Percentiles rank a stretch among this genome's conserved stretches.
Evolutionary conservation across 805 yeast genomes (phyloP).

Genomic region (Scheffersomyces coipomensis): DNA sequence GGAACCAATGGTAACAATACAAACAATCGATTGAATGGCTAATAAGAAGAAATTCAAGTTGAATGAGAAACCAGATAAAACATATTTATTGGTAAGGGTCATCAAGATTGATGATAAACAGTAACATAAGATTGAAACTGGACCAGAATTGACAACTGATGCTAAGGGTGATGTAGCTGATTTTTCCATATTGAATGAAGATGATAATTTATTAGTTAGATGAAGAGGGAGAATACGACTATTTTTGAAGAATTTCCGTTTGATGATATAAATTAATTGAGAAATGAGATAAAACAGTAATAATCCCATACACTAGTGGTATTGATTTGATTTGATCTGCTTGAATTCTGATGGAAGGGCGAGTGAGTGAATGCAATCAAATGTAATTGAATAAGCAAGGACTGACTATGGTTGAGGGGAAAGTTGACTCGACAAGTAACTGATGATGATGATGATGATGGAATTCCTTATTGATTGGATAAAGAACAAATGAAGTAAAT

Average conservation of each 20-base stretch:
- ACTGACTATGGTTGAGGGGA: no score
- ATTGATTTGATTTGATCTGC: no score
- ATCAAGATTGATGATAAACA: slow-evolving; percentile 92
- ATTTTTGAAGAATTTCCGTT: slow-evolving; percentile 15
- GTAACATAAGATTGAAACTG: slow-evolving; percentile 74
- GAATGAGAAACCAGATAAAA: slow-evolving; percentile 69
- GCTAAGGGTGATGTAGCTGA: slow-evolving; percentile 19
- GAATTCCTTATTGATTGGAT: no score
- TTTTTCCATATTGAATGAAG: slow-evolving; percentile 31
- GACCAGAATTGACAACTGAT: slow-evolving; percentile 53
- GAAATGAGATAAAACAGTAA: slow-evolving; percentile 37
- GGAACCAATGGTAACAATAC: slow-evolving; percentile 69
- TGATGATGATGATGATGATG: no score
- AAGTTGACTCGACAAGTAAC: no score
- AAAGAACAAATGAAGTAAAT: no score
- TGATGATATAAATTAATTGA: slow-evolving; percentile 31
- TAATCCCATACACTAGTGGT: slow-evolving; percentile 38
- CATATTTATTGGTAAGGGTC: slow-evolving; percentile 97
- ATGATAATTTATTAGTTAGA: no score
- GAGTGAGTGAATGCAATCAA: no score
- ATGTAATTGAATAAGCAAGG: no score
- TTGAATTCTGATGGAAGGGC: no score
- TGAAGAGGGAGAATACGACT: no score
- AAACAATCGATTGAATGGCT: slow-evolving; percentile 85
- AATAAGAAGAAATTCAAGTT: slow-evolving; percentile 84